Evolutionary conservation across 305 asterid genomes (phyloP).

Genomic region (Rubia balearica): DNA sequence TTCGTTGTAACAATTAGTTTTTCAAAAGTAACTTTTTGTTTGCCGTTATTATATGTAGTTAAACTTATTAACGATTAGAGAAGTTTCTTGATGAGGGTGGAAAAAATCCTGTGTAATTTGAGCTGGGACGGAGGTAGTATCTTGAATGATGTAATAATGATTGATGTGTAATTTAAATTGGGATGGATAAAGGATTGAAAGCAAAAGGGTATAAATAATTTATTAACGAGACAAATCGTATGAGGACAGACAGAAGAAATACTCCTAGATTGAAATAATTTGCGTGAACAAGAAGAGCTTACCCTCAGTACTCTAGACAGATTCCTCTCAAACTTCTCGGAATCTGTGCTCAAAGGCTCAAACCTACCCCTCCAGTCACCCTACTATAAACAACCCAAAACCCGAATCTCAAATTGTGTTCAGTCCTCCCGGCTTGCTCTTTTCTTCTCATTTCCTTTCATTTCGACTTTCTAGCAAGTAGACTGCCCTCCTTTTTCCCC

Average conservation of each 20-base stretch:
- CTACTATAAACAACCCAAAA: not conserved
- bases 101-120: too few species aligned
- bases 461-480: too few species aligned
- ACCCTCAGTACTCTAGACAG: not conserved
- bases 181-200: too few species aligned
- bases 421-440: not conserved
- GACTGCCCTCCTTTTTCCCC: not conserved
- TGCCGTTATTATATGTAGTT: too few species aligned
- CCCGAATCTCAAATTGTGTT: not conserved
- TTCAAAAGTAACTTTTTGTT: too few species aligned
- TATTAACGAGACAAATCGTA: not conserved
- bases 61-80: too few species aligned
- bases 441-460: not conserved
- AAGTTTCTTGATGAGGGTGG: too few species aligned
- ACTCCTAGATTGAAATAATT: not conserved
- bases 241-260: not conserved
- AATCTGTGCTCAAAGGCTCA: too few species aligned
- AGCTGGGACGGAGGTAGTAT: too few species aligned
- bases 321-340: not conserved
- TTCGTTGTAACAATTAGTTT: too few species aligned
- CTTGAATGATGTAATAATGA: too few species aligned
- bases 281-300: constrained; percentile 1
- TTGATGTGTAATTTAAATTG: too few species aligned
- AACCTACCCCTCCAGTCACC: not conserved
- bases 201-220: not conserved